Percentiles rank a stretch among this genome's conserved stretches.
These are phyloP conservation scores for Xylariaceae sp. DNA, from an alignment of 2,329 filamentous ascomycete species.

Conservation along the genomic window DNA sequence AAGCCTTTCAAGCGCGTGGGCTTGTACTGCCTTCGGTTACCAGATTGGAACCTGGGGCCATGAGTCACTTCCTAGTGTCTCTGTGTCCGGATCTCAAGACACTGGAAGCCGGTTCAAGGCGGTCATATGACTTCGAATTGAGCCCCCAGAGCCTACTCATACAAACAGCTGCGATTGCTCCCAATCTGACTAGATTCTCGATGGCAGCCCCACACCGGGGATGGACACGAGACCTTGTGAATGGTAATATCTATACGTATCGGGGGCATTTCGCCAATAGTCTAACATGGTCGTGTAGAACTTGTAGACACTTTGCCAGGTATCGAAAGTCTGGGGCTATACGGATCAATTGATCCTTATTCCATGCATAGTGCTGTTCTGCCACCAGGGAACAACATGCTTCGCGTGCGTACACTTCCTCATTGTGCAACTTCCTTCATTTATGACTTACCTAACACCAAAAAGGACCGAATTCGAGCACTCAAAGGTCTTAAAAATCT, in stretches of 20 bases:
- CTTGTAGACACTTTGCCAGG: background rate
- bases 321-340: background rate
- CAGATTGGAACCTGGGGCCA: background rate
- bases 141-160: background rate
- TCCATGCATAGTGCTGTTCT: no score
- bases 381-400: no score
- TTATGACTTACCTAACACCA: no score
- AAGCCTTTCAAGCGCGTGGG: background rate
- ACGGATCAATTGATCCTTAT: background rate
- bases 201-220: background rate
- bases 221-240: background rate
- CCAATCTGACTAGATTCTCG: constrained; percentile 4
- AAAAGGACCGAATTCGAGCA: background rate
- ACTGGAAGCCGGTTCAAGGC: background rate
- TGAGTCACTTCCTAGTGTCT: constrained; percentile 4
- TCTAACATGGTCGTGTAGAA: background rate
- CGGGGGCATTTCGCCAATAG: background rate
- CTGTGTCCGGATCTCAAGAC: constrained; percentile 7
- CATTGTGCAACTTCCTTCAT: no score
- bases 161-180: background rate
- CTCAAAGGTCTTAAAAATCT: constrained; percentile 6
- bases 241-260: background rate
- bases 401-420: no score
- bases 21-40: constrained; percentile 6
- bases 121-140: background rate